Percentiles rank a stretch among this genome's conserved stretches.
phyloP scores from a whole-genome alignment of 768 basidiomycete species.

The Macrolepiota fuliginosa region DNA sequence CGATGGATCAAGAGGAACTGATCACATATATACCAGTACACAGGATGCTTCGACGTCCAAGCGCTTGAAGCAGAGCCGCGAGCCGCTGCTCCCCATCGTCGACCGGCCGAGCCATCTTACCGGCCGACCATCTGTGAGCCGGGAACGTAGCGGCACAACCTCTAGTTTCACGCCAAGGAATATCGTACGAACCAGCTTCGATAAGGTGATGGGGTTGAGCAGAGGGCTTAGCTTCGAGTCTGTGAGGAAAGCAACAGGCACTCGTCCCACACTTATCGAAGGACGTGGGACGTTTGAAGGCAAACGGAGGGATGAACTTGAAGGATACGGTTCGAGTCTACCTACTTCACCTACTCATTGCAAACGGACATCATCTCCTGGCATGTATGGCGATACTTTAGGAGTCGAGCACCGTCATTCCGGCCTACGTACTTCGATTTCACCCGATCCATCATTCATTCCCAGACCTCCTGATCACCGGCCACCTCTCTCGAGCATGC shows the following conservation, averaged over 20 bases:
- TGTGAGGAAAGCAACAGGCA: constrained; percentile 29
- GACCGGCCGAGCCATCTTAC: constrained; percentile 23
- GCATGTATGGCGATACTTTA: background rate
- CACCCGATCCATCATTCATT: constrained; percentile 33
- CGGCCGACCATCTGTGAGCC: constrained; percentile 23
- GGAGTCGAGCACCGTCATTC: constrained; percentile 15
- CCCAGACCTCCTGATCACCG: constrained; percentile 25
- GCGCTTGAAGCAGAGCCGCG: constrained; percentile 63
- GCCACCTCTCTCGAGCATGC: constrained; percentile 35
- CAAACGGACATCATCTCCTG: constrained; percentile 15
- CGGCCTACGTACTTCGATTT: constrained; percentile 22
- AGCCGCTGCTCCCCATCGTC: constrained; percentile 63
- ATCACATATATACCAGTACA: constrained; percentile 25
- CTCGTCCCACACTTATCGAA: constrained; percentile 20
- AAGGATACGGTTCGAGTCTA: constrained; percentile 15
- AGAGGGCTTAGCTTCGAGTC: constrained; percentile 55
- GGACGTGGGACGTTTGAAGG: constrained; percentile 26
- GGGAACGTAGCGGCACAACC: constrained; percentile 22
- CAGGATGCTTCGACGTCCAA: constrained; percentile 21
- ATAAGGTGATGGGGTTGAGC: constrained; percentile 53
- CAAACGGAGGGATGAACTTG: constrained; percentile 34
- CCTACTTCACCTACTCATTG: constrained; percentile 17
- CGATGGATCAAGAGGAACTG: constrained; percentile 21
- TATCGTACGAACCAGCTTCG: constrained; percentile 56
- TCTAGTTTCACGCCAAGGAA: constrained; percentile 21